phyloP scores from a whole-genome alignment of 1,284 basidiomycete species.

The Peniophora sp. region DNA sequence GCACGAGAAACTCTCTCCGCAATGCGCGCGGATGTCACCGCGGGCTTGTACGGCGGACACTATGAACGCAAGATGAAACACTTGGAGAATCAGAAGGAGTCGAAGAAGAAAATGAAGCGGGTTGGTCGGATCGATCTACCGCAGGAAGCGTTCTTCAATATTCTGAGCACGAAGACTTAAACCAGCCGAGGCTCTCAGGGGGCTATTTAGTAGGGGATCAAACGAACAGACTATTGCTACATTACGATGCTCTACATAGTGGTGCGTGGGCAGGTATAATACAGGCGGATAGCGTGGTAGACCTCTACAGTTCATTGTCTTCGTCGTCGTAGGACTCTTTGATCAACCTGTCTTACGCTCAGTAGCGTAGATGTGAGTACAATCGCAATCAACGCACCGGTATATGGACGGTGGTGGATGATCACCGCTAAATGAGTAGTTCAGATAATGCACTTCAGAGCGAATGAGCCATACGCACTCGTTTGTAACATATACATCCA shows the following conservation, averaged over 20 bases:
- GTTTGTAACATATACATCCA: constrained; percentile 95
- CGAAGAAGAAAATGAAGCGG: constrained; percentile 80
- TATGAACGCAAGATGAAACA: constrained; percentile 91
- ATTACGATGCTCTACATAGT: too few species aligned
- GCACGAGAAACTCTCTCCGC: constrained; percentile 87
- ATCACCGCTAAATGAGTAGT: constrained; percentile 59
- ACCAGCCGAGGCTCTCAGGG: constrained; percentile 1
- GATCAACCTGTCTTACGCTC: constrained; percentile 48
- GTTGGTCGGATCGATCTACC: constrained; percentile 84
- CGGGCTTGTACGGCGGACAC: constrained; percentile 89
- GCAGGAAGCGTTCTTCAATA: constrained; percentile 87
- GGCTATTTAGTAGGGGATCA: neutral
- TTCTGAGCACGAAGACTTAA: constrained; percentile 49
- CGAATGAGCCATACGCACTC: constrained; percentile 54
- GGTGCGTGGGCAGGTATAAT: neutral
- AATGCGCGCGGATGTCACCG: constrained; percentile 90
- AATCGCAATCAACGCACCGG: constrained; percentile 34
- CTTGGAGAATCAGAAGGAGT: constrained; percentile 87
- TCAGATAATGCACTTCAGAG: constrained; percentile 3
- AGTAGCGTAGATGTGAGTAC: constrained; percentile 1
- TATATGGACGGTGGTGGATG: constrained; percentile 91
- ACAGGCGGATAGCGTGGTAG: neutral
- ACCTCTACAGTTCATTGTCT: constrained; percentile 60
- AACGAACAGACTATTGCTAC: neutral
- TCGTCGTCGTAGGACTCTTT: constrained; percentile 93